Percentiles rank a stretch among this genome's conserved stretches.
phyloP scores from a whole-genome alignment of 164 flowering plant genomes.

The Platanus orientalis region DNA sequence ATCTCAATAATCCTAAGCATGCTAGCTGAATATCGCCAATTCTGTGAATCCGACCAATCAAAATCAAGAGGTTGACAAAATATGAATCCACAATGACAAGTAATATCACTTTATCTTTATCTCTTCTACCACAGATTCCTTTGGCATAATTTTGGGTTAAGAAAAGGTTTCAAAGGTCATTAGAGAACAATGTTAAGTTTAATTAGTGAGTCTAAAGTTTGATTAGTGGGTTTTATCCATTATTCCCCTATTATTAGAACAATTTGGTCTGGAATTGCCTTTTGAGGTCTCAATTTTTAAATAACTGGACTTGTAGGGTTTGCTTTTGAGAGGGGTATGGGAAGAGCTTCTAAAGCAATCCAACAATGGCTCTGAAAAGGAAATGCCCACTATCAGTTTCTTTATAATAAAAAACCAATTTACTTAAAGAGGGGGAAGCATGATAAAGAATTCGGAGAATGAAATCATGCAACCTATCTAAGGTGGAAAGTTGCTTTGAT shows the following conservation, averaged over 20 bases:
- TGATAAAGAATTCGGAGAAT: constrained; percentile 3
- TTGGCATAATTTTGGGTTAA: background rate
- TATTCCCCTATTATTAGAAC: constrained; percentile 2
- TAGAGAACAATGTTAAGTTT: background rate
- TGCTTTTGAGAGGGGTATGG: constrained; percentile 8
- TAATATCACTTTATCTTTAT: no score
- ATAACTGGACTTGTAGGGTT: constrained; percentile 6
- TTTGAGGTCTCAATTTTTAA: constrained; percentile 12
- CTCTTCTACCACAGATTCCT: no score
- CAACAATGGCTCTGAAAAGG: constrained; percentile 34
- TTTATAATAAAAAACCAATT: background rate
- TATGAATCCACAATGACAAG: no score
- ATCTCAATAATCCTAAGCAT: no score
- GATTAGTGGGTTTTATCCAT: constrained; percentile 6
- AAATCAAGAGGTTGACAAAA: no score
- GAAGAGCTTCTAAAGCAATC: constrained; percentile 9
- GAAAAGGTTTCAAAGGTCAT: no score
- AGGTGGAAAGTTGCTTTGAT: background rate
- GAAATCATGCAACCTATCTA: background rate
- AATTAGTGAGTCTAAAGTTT: no score
- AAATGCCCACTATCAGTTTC: constrained; percentile 45
- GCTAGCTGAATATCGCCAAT: no score
- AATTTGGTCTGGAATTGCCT: background rate
- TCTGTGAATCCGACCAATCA: no score
- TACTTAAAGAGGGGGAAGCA: constrained; percentile 3